A percentile compares a stretch with the other conserved stretches of the same genome.
Evolutionary conservation across 768 basidiomycete genomes (phyloP).

Genomic region (Russula vinacea): DNA sequence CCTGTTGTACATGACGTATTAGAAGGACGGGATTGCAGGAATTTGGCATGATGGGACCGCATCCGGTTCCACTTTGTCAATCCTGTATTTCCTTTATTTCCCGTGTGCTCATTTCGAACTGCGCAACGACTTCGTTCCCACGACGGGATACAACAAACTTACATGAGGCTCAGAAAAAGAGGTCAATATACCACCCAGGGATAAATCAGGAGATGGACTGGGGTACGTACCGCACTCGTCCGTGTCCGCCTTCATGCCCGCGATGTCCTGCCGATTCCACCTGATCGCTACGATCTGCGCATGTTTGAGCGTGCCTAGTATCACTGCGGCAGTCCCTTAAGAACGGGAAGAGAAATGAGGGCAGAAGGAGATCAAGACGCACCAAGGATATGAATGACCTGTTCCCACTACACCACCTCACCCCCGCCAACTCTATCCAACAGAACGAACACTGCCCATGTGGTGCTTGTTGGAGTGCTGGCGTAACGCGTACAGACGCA

Average conservation of each 20-base stretch:
- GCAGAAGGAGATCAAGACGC: slow-evolving; percentile 29
- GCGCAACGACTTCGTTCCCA: neutral
- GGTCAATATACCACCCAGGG: neutral
- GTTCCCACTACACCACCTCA: slow-evolving; percentile 38
- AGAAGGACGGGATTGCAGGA: no score
- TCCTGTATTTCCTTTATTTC: slow-evolving; percentile 7
- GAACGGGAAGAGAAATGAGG: neutral
- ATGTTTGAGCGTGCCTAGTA: slow-evolving; percentile 80
- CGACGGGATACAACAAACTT: neutral
- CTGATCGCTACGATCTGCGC: slow-evolving; percentile 72
- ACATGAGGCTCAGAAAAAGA: neutral
- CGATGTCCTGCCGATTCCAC: slow-evolving; percentile 69
- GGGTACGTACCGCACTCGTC: slow-evolving; percentile 4
- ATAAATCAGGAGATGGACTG: neutral
- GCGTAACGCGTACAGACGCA: slow-evolving; percentile 83
- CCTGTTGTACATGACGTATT: neutral
- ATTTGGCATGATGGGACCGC: no score
- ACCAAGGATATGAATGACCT: slow-evolving; percentile 83
- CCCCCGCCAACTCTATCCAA: slow-evolving; percentile 52
- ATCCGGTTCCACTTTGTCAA: neutral
- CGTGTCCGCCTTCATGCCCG: slow-evolving; percentile 47
- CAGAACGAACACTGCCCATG: slow-evolving; percentile 77
- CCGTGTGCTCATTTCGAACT: slow-evolving; percentile 12
- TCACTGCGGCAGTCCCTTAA: neutral
- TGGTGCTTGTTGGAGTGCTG: slow-evolving; percentile 71